Base-by-base conservation (phyloP, 352 stramenopile species). In the Phytophthora colocasiae region DNA sequence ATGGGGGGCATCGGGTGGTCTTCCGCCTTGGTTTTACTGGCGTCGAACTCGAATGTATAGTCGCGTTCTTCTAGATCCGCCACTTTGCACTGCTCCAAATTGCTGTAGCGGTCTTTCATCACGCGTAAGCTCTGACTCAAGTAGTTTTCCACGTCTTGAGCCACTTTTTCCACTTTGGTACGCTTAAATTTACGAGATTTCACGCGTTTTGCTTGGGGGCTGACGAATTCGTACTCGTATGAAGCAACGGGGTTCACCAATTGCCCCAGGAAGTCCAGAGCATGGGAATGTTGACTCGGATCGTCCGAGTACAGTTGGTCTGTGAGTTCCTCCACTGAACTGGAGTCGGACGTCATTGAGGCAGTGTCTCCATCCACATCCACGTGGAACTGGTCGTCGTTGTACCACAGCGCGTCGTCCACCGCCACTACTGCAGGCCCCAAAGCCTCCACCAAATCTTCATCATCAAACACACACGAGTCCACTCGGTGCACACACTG, bases 401-500 rank as follows among this genome's bases (percentile, higher is more conserved):
- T 72, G 63, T 69, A 60, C 82, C 82, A 91, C 36, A 73, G 64
- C 8, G 31, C 68, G 24, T 88, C 78, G 48, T 89, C 76, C 0
- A 75, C 68, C 12, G 71, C 65, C 0, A 90, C 73, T 3, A 90
- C 58, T 24, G 78, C 47, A 5, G 79, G 72, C 0, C 77, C 79
- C n/a, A 87, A 64, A 6, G 71, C 81, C 1, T 58, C 34, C 22
- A 84, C 10, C 6, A 85, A 55, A 27, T 87, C 75, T 44, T 85
- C 75, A 44, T 86, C 75, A 11, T 85, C 81, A 52, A 86, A 88
- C 24, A 66, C 64, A 40, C 81, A 87, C 2, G 58, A 17, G 53
- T 90, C 79, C 9, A 88, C 79, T 12, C 81, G 77, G 41, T 79
- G 62, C n/a, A 90, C 71, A 45, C 81, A 90, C 58, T 67, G 45